Conservation (phyloP, 169 alveolate species). For the Perkinsus marinus region DNA sequence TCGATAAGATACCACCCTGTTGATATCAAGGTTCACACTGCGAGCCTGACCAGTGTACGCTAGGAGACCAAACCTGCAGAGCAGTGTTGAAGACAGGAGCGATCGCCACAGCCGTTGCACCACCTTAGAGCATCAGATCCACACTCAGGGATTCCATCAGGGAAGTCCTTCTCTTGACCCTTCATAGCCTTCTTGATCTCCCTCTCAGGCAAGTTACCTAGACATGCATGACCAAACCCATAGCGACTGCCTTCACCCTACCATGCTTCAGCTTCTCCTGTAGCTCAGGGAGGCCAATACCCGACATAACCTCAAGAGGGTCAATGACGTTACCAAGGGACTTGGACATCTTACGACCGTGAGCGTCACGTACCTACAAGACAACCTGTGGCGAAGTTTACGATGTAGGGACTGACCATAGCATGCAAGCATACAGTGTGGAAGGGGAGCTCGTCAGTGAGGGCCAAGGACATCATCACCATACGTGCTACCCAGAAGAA, state of each 20-base stretch:
- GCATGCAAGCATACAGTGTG: constrained; percentile 91
- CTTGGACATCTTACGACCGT: constrained; percentile 95
- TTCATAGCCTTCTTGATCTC: constrained; percentile 79
- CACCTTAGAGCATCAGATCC: constrained; percentile 99
- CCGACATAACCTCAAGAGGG: constrained; percentile 93
- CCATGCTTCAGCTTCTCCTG: constrained; percentile 73
- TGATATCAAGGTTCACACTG: constrained; percentile 86
- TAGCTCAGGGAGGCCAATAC: constrained; percentile 75
- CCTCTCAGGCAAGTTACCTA: constrained; percentile 32
- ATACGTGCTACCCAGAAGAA: constrained; percentile 99
- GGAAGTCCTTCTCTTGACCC: constrained; percentile 84
- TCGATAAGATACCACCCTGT: constrained; percentile 89
- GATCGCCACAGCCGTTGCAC: neutral
- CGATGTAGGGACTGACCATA: constrained; percentile 49
- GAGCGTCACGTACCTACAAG: constrained; percentile 67
- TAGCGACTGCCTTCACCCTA: constrained; percentile 33
- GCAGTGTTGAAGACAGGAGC: neutral
- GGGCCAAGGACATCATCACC: constrained; percentile 91
- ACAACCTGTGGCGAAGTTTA: neutral
- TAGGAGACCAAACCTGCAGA: constrained; percentile 50
- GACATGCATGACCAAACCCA: neutral
- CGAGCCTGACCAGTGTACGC: constrained; percentile 81
- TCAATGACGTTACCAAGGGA: constrained; percentile 97
- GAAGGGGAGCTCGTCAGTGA: constrained; percentile 90
- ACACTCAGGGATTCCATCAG: constrained; percentile 96